These are phyloP conservation scores for Tolypocladium amazonense DNA, from an alignment of 2,329 filamentous ascomycete species.

Conservation along the genomic window DNA sequence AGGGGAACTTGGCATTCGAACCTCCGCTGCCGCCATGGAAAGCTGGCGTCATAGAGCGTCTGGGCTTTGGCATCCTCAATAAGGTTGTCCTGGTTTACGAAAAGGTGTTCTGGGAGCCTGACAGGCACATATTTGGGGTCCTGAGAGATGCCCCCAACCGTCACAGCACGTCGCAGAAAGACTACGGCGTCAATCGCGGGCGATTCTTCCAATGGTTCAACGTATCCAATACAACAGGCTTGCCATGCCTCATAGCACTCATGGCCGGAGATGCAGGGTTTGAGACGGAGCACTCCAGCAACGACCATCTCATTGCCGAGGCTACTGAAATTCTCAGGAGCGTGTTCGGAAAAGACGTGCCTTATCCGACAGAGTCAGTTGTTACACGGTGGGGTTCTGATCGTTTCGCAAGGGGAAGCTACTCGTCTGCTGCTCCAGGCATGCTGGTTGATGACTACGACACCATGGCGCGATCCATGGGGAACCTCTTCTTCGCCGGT, in stretches of 20 bases:
- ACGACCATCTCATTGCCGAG: constrained; percentile 68
- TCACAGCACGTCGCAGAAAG: constrained; percentile 64
- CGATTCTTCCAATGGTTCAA: constrained; percentile 99
- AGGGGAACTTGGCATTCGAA: constrained; percentile 72
- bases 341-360: constrained; percentile 63
- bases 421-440: constrained; percentile 81
- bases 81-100: constrained; percentile 91
- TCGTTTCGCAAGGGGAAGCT: constrained; percentile 84
- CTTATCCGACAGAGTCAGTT: constrained; percentile 72
- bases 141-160: constrained; percentile 62
- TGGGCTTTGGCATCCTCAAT: constrained; percentile 91
- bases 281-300: constrained; percentile 68
- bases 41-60: constrained; percentile 61
- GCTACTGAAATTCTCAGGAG: constrained; percentile 68
- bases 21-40: constrained; percentile 88
- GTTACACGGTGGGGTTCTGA: constrained; percentile 90
- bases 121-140: constrained; percentile 88
- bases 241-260: constrained; percentile 78
- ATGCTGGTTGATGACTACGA: constrained; percentile 87
- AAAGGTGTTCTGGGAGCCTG: constrained; percentile 79
- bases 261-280: constrained; percentile 95
- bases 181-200: constrained; percentile 72
- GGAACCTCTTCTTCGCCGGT: constrained; percentile 88
- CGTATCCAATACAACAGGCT: constrained; percentile 76
- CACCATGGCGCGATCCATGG: constrained; percentile 72